phyloP scores from a whole-genome alignment of 208 protist species.

The Trypanosoma cruzi region DNA sequence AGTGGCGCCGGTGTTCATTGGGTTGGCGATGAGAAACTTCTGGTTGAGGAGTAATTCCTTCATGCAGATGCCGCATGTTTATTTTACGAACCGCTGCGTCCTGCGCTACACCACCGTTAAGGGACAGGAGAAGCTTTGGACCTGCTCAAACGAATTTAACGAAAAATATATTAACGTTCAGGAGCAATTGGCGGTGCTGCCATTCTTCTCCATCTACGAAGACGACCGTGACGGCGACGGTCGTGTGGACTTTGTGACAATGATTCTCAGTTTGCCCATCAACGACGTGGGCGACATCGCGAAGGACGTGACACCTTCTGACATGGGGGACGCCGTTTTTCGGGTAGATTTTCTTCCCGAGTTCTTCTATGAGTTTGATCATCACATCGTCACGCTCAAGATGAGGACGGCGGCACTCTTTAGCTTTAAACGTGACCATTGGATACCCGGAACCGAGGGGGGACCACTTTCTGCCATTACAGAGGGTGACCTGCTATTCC shows the following conservation, averaged over 20 bases:
- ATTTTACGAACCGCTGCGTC: conserved; percentile 63
- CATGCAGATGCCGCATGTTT: conserved; percentile 43
- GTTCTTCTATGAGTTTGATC: conserved; percentile 65
- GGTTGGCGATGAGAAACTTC: conserved; percentile 74
- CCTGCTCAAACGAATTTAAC: conserved; percentile 70
- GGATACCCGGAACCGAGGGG: conserved; percentile 8
- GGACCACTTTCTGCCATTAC: conserved; percentile 56
- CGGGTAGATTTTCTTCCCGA: conserved; percentile 71
- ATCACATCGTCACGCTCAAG: conserved; percentile 47
- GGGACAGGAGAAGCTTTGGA: conserved; percentile 77
- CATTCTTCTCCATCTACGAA: conserved; percentile 63
- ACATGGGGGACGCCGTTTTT: conserved; percentile 44
- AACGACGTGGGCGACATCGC: conserved; percentile 25
- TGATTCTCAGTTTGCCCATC: conserved; percentile 65
- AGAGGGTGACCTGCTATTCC: conserved; percentile 66
- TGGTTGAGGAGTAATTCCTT: conserved; percentile 67
- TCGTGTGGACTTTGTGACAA: conserved; percentile 40
- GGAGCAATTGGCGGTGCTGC: conserved; percentile 33
- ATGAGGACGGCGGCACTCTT: conserved; percentile 77
- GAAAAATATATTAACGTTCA: conserved; percentile 39
- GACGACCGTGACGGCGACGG: conserved; percentile 49
- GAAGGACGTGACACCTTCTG: conserved; percentile 17
- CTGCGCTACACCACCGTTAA: conserved; percentile 58
- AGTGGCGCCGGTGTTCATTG: conserved; percentile 60
- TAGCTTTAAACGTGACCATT: conserved; percentile 29